A percentile compares a stretch with the other conserved stretches of the same genome.
Evolutionary conservation across 169 alveolate species (phyloP).

Genomic region (Cryptosporidium tyzzeri): DNA sequence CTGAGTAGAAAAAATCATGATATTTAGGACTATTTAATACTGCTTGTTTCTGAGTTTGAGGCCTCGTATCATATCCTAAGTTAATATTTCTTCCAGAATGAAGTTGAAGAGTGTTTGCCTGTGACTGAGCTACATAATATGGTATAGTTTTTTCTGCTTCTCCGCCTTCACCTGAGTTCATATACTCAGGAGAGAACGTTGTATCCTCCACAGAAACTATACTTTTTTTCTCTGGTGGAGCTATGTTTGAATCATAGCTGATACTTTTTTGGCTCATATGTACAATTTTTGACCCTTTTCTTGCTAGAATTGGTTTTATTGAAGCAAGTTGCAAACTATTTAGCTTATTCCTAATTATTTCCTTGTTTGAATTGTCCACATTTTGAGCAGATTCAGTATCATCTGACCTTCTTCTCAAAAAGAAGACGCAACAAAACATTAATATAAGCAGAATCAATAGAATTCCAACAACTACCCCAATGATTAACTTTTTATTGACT

Average conservation of each 20-base stretch:
- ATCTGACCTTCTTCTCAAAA: conserved; percentile 7
- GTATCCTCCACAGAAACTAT: conserved; percentile 65
- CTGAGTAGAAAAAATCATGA: conserved; percentile 49
- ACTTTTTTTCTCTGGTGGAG: conserved; percentile 44
- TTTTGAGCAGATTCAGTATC: neutral
- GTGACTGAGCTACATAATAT: conserved; percentile 70
- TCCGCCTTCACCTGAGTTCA: conserved; percentile 17
- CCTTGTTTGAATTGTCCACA: conserved; percentile 5
- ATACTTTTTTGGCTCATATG: conserved; percentile 13
- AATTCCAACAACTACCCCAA: conserved; percentile 8
- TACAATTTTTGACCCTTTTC: conserved; percentile 38
- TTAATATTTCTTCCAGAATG: conserved; percentile 42
- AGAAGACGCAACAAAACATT: conserved; percentile 15
- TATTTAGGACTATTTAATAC: conserved; percentile 40
- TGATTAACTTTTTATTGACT: neutral
- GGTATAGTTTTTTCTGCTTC: conserved; percentile 16
- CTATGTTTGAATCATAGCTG: conserved; percentile 13
- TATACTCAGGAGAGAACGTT: conserved; percentile 54
- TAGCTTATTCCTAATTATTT: neutral
- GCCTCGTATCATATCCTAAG: conserved; percentile 28
- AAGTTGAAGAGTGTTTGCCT: conserved; percentile 59
- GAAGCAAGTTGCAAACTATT: conserved; percentile 31
- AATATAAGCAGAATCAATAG: neutral
- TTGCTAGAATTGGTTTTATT: conserved; percentile 47
- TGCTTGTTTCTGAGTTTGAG: neutral